A percentile compares a stretch with the other conserved stretches of the same genome.
phyloP scores from a whole-genome alignment of 1,284 basidiomycete genomes.

The Schizopora paradoxa region DNA sequence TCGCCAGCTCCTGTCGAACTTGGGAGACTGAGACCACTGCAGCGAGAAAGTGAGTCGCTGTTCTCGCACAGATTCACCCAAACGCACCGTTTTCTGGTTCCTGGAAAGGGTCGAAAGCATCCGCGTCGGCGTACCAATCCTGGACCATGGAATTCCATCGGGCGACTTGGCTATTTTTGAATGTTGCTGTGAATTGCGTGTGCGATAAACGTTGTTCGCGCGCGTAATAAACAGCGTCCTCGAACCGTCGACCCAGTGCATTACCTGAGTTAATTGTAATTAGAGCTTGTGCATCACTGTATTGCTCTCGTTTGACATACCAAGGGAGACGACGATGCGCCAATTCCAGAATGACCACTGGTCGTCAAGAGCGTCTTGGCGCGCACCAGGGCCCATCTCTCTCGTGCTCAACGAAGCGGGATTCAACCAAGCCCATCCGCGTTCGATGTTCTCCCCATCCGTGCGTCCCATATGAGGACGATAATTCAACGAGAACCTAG shows the following conservation, averaged over 20 bases:
- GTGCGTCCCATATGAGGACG: constrained; percentile 13
- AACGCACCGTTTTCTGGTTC: neutral
- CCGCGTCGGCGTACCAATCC: neutral
- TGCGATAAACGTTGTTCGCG: neutral
- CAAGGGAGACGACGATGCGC: constrained; percentile 11
- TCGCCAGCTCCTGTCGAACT: neutral
- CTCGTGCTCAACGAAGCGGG: constrained; percentile 10
- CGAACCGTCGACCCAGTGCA: neutral
- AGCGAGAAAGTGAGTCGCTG: neutral
- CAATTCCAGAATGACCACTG: constrained; percentile 9
- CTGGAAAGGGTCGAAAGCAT: neutral
- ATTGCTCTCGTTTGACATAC: constrained; percentile 11
- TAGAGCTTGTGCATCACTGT: too few relatives aligned
- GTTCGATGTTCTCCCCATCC: constrained; percentile 23
- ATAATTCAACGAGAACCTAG: constrained; percentile 21
- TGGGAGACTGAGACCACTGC: too few relatives aligned
- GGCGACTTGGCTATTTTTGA: neutral
- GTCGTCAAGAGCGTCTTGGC: constrained; percentile 7
- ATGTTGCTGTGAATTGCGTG: neutral
- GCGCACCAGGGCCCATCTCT: constrained; percentile 9
- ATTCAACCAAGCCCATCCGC: constrained; percentile 21
- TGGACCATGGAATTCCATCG: neutral
- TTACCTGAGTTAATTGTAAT: too few relatives aligned
- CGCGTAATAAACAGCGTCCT: neutral
- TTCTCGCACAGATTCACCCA: too few relatives aligned